Evolutionary conservation across 1,139 yeast species (phyloP).

Genomic region (Pichia sp.): DNA sequence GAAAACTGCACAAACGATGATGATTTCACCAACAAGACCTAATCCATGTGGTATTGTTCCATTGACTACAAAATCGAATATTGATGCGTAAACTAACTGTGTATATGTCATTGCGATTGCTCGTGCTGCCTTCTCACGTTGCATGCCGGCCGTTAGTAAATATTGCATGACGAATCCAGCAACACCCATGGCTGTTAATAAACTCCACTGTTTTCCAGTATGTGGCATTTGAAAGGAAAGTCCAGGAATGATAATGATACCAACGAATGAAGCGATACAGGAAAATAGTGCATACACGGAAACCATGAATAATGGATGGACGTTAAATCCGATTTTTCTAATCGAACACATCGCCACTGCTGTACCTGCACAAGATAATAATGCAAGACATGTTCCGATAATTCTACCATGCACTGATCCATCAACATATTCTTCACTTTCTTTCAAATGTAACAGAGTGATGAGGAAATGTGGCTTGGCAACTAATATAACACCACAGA

Average conservation of each 20-base stretch:
- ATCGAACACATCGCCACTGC: slow-evolving; percentile 69
- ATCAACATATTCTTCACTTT: no score
- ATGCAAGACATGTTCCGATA: no score
- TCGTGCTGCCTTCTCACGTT: slow-evolving; percentile 75
- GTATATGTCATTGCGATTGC: slow-evolving; percentile 76
- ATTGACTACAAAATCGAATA: slow-evolving; percentile 75
- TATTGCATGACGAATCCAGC: slow-evolving; percentile 84
- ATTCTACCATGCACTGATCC: no score
- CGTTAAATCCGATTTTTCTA: slow-evolving; percentile 70
- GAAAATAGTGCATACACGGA: slow-evolving; percentile 70
- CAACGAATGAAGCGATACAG: slow-evolving; percentile 52
- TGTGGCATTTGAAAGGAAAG: slow-evolving; percentile 61
- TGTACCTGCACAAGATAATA: not conserved
- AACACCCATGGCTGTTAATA: slow-evolving; percentile 61
- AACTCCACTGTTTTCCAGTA: slow-evolving; percentile 59
- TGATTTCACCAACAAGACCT: slow-evolving; percentile 64
- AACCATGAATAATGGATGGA: slow-evolving; percentile 79
- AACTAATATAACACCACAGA: slow-evolving; percentile 74
- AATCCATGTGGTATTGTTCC: slow-evolving; percentile 68
- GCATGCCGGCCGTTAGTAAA: slow-evolving; percentile 78
- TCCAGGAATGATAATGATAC: slow-evolving; percentile 60
- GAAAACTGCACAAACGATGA: slow-evolving; percentile 67
- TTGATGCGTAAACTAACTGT: slow-evolving; percentile 74
- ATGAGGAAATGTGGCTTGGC: slow-evolving; percentile 83
- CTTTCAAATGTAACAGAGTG: no score